Base-by-base conservation (phyloP, 495 filamentous ascomycete species). In the Penicillium roqueforti region DNA sequence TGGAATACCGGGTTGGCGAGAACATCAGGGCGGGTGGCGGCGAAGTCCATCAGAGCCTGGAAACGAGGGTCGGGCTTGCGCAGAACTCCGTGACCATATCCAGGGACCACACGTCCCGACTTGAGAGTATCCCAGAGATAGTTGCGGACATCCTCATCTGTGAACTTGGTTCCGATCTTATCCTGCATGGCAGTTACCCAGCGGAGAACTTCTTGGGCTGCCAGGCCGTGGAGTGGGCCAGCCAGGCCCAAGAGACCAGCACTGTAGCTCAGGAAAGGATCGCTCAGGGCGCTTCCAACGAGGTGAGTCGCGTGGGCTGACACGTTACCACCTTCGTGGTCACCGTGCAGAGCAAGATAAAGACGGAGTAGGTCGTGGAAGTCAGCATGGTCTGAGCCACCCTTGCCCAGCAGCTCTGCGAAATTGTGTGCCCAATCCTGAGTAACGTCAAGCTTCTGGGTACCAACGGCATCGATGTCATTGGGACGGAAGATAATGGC, bases 371-470 rank as follows among this genome's bases (percentile, higher is more conserved):
- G 78, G 62, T 98, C 93, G 67, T 97, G 92, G 81, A 98, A 98
- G 70, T 90, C 88, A 69, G 90, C 83, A 66, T 96, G 85, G 66
- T 92, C 76, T 60, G 82, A 79, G 54, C 91, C 91, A 38, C 83
- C 85, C 73, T 93, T 96, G 61, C 93, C 93, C 26, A 98, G 83
- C 82, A 97, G 92, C 65, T 91, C 88, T 37, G 93, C 93, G 57
- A 96, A 97, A 77, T 98, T 98, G 79, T 96, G 91, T 0, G 91
- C 84, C 93, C 93, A 98, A 68, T 98, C 93, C 73, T 97, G 91
- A 40, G 86, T 76, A 6, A 59, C 56, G 47, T 77, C 68, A 3
- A 77, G 72, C 22, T 61, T 57, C 58, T 75, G 70, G 13, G 25
- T 65, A n/a, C 72, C 74, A 18, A 77, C 71, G 28, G 80, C 66